A percentile compares a stretch with the other conserved stretches of the same genome.
Conservation (phyloP, 345 rosid species). For the Xanthoceras sorbifolium region DNA sequence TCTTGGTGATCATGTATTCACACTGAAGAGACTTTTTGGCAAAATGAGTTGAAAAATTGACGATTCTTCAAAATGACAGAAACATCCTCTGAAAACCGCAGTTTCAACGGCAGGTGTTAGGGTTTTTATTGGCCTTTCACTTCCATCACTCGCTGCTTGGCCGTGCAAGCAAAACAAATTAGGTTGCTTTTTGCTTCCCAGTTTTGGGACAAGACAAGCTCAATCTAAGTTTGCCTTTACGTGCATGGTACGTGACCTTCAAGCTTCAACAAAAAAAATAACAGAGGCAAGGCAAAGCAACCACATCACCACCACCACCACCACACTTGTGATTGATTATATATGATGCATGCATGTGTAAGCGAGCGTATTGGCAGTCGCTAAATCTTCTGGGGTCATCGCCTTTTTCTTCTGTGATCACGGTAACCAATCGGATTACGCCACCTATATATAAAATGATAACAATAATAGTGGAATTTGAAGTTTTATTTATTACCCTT, state of each 20-base stretch:
- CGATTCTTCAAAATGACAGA: constrained; percentile 29
- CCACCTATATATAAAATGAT: not conserved
- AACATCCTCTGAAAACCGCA: constrained; percentile 28
- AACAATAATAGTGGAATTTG: not conserved
- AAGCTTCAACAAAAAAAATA: constrained; percentile 21
- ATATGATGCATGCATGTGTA: no score
- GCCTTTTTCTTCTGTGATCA: not conserved
- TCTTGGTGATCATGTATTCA: constrained; percentile 16
- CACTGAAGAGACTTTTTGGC: not conserved
- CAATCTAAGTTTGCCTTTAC: constrained; percentile 37
- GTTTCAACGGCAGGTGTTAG: not conserved
- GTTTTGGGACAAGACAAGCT: constrained; percentile 31
- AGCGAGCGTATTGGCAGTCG: not conserved
- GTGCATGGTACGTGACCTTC: constrained; percentile 52
- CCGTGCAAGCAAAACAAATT: constrained; percentile 48
- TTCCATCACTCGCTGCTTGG: constrained; percentile 14
- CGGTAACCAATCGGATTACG: not conserved
- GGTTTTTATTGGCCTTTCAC: constrained; percentile 25
- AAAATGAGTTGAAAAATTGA: not conserved
- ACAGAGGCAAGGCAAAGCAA: not conserved
- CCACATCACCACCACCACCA: no score
- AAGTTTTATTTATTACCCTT: constrained; percentile 14
- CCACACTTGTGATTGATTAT: no score
- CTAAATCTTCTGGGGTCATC: constrained; percentile 4
- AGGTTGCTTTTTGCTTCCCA: constrained; percentile 42